These are phyloP conservation scores for Sugiyamaella japonica DNA, from an alignment of 1,139 yeast species.

Conservation along the genomic window DNA sequence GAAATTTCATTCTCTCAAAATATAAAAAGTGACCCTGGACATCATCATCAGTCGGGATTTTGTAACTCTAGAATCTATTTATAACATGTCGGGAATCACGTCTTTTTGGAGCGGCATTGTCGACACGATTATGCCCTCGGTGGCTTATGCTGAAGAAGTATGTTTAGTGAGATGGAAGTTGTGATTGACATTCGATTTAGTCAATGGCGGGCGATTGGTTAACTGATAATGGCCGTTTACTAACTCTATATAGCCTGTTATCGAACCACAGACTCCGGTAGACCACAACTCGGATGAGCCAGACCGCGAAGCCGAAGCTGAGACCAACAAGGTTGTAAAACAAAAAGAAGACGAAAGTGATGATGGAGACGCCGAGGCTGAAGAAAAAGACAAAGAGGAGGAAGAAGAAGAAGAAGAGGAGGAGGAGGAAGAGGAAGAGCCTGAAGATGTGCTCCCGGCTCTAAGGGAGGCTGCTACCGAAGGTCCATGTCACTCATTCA, in stretches of 20 bases:
- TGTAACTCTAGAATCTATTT: slow-evolving; percentile 1
- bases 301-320: slow-evolving; percentile 6
- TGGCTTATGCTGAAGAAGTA: slow-evolving; percentile 77
- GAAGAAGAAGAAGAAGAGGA: slow-evolving; percentile 47
- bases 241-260: background rate
- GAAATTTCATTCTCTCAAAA: slow-evolving; percentile 13
- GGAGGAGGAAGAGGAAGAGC: slow-evolving; percentile 55
- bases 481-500: slow-evolving; percentile 67
- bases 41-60: background rate
- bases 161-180: slow-evolving; percentile 22
- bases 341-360: background rate
- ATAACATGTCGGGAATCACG: slow-evolving; percentile 57
- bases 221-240: background rate
- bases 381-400: slow-evolving; percentile 44
- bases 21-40: background rate
- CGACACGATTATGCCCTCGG: slow-evolving; percentile 77
- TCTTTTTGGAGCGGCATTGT: slow-evolving; percentile 60
- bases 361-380: slow-evolving; percentile 35
- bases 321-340: background rate
- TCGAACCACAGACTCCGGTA: slow-evolving; percentile 2
- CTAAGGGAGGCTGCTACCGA: slow-evolving; percentile 48
- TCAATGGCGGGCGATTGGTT: background rate
- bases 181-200: background rate
- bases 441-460: slow-evolving; percentile 40
- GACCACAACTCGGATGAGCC: slow-evolving; percentile 7